These are phyloP conservation scores for Licmophora abbreviata DNA, from an alignment of 108 stramenopile genomes.

Conservation along the genomic window DNA sequence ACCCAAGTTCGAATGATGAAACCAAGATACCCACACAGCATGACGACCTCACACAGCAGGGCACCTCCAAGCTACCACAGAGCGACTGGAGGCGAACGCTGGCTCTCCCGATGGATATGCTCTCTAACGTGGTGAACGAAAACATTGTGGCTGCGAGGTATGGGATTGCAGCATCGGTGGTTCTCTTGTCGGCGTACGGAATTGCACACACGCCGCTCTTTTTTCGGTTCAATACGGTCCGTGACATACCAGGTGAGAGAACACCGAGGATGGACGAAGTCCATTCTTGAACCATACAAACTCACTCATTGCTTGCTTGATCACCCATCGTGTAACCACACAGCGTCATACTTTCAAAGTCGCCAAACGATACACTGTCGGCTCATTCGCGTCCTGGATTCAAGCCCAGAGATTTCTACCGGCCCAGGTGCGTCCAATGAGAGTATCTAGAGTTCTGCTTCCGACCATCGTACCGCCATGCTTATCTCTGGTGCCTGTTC, in stretches of 20 bases:
- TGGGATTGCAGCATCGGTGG: slow-evolving; percentile 38
- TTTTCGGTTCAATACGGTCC: slow-evolving; percentile 61
- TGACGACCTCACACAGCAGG: too few species aligned
- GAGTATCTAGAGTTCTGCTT: too few species aligned
- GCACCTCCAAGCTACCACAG: too few species aligned
- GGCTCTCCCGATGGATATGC: slow-evolving; percentile 23
- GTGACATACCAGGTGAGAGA: slow-evolving; percentile 43
- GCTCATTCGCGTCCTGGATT: slow-evolving; percentile 37
- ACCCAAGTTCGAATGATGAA: too few species aligned
- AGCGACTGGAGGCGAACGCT: too few species aligned
- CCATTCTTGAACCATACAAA: too few species aligned
- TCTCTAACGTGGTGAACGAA: slow-evolving; percentile 57
- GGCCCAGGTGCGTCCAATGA: neutral
- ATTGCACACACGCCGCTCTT: slow-evolving; percentile 75
- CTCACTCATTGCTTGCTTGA: neutral
- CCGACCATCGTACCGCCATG: too few species aligned
- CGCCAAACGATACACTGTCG: slow-evolving; percentile 58
- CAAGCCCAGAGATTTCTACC: neutral
- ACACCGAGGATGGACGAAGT: too few species aligned
- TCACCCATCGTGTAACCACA: neutral
- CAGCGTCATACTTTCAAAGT: slow-evolving; percentile 28
- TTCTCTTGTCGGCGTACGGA: slow-evolving; percentile 57
- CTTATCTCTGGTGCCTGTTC: too few species aligned
- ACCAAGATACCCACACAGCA: too few species aligned
- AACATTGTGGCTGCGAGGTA: slow-evolving; percentile 60